Conservation (phyloP, 208 protist genomes). For the Trypanosoma vivax region DNA sequence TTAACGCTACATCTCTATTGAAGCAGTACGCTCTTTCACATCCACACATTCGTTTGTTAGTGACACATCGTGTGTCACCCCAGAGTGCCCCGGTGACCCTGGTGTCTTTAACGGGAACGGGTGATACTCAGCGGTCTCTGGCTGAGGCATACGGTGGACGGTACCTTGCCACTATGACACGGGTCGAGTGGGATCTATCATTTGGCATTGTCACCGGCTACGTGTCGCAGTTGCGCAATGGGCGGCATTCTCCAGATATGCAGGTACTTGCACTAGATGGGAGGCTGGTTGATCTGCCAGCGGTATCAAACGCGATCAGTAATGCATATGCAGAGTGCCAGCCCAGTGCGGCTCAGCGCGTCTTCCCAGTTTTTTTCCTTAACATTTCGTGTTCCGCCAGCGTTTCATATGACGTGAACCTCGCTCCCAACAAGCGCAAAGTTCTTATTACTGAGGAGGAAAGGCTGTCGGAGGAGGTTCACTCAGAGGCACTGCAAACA, state of each 20-base stretch:
- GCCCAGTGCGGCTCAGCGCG: slow-evolving; percentile 61
- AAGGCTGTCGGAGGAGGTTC: slow-evolving; percentile 21
- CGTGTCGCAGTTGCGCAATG: slow-evolving; percentile 50
- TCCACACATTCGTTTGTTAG: slow-evolving; percentile 53
- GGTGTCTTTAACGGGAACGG: slow-evolving; percentile 64
- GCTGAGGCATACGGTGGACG: slow-evolving; percentile 79
- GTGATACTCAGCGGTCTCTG: slow-evolving; percentile 46
- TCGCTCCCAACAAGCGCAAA: slow-evolving; percentile 55
- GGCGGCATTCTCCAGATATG: slow-evolving; percentile 48
- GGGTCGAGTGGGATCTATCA: slow-evolving; percentile 48
- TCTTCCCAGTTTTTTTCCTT: slow-evolving; percentile 69
- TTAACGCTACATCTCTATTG: slow-evolving; percentile 36
- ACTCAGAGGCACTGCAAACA: slow-evolving; percentile 13
- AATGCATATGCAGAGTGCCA: slow-evolving; percentile 67
- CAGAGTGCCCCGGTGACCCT: slow-evolving; percentile 46
- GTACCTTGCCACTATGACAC: slow-evolving; percentile 41
- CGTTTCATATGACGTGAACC: slow-evolving; percentile 75
- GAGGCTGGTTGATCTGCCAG: slow-evolving; percentile 74
- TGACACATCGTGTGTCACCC: slow-evolving; percentile 45
- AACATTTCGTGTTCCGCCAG: slow-evolving; percentile 18
- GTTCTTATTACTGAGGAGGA: slow-evolving; percentile 23
- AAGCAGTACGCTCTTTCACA: slow-evolving; percentile 87
- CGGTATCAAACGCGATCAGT: slow-evolving; percentile 56
- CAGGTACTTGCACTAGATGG: slow-evolving; percentile 77
- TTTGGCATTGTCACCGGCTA: slow-evolving; percentile 58